Evolutionary conservation across 768 basidiomycete species (phyloP).

Genomic region (Fomitopsis pulvina): DNA sequence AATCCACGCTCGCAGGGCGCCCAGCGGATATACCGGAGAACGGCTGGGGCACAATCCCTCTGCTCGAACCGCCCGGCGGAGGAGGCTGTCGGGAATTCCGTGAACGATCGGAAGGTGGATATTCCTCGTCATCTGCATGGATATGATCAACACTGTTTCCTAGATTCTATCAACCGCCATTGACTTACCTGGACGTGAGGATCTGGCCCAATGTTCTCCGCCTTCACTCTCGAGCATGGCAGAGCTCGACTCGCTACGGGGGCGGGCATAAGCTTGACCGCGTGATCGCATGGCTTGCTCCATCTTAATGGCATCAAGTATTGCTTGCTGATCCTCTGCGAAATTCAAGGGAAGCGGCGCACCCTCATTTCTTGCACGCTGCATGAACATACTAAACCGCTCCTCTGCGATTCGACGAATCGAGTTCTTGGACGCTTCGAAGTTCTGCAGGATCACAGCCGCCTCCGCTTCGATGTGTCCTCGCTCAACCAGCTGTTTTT

Average conservation of each 20-base stretch:
- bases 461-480: too few species aligned
- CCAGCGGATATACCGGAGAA: neutral
- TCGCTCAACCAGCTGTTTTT: too few species aligned
- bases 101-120: conserved; percentile 11
- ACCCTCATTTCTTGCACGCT: conserved; percentile 42
- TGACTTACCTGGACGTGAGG: conserved; percentile 9
- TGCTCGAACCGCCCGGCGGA: conserved; percentile 8
- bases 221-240: conserved; percentile 2
- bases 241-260: neutral
- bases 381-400: conserved; percentile 37
- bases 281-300: neutral
- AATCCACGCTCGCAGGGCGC: neutral
- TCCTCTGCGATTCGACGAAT: conserved; percentile 42
- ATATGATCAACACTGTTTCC: neutral
- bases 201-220: conserved; percentile 7
- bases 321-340: conserved; percentile 34
- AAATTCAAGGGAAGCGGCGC: conserved; percentile 24
- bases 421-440: conserved; percentile 1
- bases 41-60: neutral
- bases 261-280: neutral
- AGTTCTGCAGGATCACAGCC: too few species aligned
- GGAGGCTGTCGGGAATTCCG: conserved; percentile 9
- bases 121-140: neutral
- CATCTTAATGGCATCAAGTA: conserved; percentile 42
- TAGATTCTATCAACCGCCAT: neutral